phyloP scores from a whole-genome alignment of 225 moss, liverwort and hornwort genomes.

The Rhytidiadelphus loreus region DNA sequence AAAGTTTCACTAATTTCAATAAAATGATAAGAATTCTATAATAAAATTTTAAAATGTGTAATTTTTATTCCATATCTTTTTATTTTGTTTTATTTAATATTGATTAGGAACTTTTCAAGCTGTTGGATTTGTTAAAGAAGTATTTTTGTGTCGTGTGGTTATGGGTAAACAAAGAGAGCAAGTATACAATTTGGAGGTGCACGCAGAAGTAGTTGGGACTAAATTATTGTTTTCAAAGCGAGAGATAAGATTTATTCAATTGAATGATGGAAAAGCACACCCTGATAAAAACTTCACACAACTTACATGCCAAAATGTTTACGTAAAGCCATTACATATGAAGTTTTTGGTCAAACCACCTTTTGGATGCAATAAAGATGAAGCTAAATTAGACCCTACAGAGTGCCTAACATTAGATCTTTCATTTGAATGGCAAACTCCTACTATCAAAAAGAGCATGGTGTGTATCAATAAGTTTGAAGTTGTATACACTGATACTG shows the following conservation, averaged over 20 bases:
- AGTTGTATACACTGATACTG: constrained; percentile 38
- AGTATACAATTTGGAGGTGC: constrained; percentile 48
- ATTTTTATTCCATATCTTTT: background rate
- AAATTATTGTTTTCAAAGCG: constrained; percentile 48
- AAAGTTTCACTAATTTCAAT: too few relatives aligned
- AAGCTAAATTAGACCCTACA: constrained; percentile 33
- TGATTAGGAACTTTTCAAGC: constrained; percentile 24
- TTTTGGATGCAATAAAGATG: constrained; percentile 37
- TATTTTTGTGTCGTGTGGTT: constrained; percentile 20
- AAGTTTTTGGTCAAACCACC: constrained; percentile 10
- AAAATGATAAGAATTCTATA: background rate
- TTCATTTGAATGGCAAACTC: constrained; percentile 70
- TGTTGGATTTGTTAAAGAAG: constrained; percentile 23
- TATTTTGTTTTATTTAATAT: background rate
- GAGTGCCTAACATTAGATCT: constrained; percentile 51
- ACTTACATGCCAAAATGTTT: constrained; percentile 60
- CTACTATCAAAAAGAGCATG: constrained; percentile 27
- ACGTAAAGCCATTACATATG: background rate
- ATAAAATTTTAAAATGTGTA: accelerated
- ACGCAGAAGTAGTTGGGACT: constrained; percentile 45
- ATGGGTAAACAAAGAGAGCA: constrained; percentile 27
- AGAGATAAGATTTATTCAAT: constrained; percentile 51
- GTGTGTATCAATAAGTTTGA: constrained; percentile 32
- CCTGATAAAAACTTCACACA: constrained; percentile 14
- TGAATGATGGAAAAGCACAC: constrained; percentile 60